Percentiles rank a stretch among this genome's conserved stretches.
Conservation (phyloP, 345 rosid genomes). For the Salix arbutifolia region DNA sequence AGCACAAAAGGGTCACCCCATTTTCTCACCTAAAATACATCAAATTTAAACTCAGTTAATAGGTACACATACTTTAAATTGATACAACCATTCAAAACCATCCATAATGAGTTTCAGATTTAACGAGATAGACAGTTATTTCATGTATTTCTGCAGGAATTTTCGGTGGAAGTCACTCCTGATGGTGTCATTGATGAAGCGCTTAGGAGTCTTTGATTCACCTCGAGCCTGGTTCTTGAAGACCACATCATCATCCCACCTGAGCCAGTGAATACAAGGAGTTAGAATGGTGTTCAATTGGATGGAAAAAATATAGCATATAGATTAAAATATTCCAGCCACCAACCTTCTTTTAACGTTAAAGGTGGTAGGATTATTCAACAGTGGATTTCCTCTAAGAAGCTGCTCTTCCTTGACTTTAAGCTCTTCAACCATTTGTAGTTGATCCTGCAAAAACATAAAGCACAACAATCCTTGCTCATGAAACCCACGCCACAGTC, state of each 20-base stretch:
- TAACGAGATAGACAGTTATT: conserved; percentile 26
- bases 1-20: background rate
- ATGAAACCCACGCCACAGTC: background rate
- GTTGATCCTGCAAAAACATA: conserved; percentile 51
- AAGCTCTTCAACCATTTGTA: conserved; percentile 71
- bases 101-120: background rate
- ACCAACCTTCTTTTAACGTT: conserved; percentile 76
- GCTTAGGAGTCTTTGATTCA: conserved; percentile 85
- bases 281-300: background rate
- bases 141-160: conserved; percentile 93
- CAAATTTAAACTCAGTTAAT: no score
- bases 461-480: background rate
- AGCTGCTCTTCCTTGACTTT: conserved; percentile 87
- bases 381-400: conserved; percentile 84
- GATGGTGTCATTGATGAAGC: conserved; percentile 95
- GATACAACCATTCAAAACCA: conserved; percentile 5
- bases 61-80: background rate
- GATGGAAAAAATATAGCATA: background rate
- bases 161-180: conserved; percentile 92
- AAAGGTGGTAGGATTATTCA: conserved; percentile 70
- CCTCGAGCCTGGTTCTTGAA: conserved; percentile 99
- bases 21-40: background rate
- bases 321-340: background rate
- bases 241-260: conserved; percentile 99
- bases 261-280: conserved; percentile 20